Conservation (phyloP, 2,329 filamentous ascomycete species). For the Scorias spongiosa region DNA sequence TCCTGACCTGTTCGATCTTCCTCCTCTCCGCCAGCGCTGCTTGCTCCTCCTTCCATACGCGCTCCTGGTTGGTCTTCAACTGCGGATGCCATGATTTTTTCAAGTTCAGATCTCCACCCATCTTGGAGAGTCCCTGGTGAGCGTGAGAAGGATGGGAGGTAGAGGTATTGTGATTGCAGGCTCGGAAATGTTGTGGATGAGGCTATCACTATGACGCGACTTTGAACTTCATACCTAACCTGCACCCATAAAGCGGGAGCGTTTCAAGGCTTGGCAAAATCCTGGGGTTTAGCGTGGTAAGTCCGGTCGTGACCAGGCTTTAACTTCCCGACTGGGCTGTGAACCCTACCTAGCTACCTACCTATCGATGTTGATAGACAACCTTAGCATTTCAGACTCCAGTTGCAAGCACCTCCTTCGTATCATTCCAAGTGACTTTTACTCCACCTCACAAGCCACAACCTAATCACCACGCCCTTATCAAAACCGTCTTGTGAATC, state of each 20-base stretch:
- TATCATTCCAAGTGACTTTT: background rate
- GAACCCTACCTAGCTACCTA: no score
- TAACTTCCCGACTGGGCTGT: no score
- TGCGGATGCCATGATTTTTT: constrained; percentile 89
- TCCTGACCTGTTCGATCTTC: constrained; percentile 75
- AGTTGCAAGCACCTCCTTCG: background rate
- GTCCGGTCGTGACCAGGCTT: no score
- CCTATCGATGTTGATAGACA: no score
- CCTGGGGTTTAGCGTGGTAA: no score
- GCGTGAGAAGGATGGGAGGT: background rate
- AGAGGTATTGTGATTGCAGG: background rate
- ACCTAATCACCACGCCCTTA: no score
- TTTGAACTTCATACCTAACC: no score
- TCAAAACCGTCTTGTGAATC: no score
- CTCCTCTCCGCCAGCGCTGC: constrained; percentile 91
- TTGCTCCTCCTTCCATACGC: constrained; percentile 83
- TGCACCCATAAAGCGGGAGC: no score
- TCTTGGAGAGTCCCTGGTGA: constrained; percentile 21
- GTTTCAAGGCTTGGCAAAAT: no score
- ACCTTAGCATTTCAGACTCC: background rate
- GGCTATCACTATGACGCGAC: no score
- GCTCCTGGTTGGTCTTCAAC: constrained; percentile 76
- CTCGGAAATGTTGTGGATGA: no score
- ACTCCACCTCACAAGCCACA: background rate
- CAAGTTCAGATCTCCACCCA: constrained; percentile 90